A percentile compares a stretch with the other conserved stretches of the same genome.
These are phyloP conservation scores for Echium plantagineum DNA, from an alignment of 257 asterid species.

Conservation along the genomic window DNA sequence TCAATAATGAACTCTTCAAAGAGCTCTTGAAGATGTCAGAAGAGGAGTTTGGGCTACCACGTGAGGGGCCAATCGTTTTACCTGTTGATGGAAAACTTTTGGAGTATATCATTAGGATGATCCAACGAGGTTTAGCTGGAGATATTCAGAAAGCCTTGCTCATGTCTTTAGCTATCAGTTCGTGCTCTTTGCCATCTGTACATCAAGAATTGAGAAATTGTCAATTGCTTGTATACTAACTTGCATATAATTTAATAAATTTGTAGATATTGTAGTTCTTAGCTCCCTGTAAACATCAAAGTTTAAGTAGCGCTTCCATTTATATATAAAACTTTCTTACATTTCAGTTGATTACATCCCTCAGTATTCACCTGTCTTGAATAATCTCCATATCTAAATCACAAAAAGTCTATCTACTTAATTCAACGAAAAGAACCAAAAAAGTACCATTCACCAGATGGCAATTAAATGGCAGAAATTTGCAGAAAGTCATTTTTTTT, in stretches of 20 bases:
- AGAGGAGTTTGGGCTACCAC: slow-evolving; percentile 13
- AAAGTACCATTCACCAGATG: too few relatives aligned
- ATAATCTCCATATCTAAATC: too few relatives aligned
- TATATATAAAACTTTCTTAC: too few relatives aligned
- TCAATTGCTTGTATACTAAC: slow-evolving; percentile 16
- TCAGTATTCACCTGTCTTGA: too few relatives aligned
- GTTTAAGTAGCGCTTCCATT: neutral
- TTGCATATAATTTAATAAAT: too few relatives aligned
- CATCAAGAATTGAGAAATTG: slow-evolving; percentile 4
- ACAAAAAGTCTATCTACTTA: too few relatives aligned
- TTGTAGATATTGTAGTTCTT: neutral
- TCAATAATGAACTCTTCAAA: slow-evolving; percentile 6
- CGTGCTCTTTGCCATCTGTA: neutral
- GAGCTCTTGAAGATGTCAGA: slow-evolving; percentile 14
- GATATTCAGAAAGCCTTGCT: slow-evolving; percentile 10
- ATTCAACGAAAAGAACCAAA: too few relatives aligned
- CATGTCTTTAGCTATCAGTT: neutral
- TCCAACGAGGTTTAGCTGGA: neutral
- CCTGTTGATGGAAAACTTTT: slow-evolving; percentile 11
- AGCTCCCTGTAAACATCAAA: neutral
- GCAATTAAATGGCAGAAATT: too few relatives aligned
- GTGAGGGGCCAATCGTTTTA: slow-evolving; percentile 11
- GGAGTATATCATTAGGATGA: slow-evolving; percentile 7
- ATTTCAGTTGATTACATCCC: too few relatives aligned
- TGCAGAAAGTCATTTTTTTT: too few relatives aligned